Evolutionary conservation across 306 rosid genomes (phyloP).

Genomic region (Vigna radiata): DNA sequence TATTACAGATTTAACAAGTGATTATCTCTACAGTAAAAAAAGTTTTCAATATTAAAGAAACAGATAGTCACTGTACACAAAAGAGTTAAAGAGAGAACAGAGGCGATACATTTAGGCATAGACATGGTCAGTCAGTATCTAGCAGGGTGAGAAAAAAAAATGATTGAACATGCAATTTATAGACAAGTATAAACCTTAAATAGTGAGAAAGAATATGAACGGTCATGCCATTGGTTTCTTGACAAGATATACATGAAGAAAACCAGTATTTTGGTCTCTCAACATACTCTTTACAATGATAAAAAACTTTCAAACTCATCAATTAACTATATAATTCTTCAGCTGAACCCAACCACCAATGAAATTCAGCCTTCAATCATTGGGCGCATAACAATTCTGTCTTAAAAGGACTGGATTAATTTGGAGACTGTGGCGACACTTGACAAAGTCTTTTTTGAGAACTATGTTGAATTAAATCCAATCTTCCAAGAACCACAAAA

Average conservation of each 20-base stretch:
- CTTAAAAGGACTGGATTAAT: neutral
- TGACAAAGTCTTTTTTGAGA: neutral
- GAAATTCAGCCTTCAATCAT: neutral
- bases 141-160: neutral
- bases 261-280: neutral
- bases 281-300: neutral
- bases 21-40: neutral
- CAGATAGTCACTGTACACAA: neutral
- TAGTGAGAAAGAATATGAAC: slow-evolving; percentile 4
- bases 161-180: neutral
- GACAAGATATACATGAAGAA: neutral
- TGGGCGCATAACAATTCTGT: neutral
- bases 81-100: too few species aligned
- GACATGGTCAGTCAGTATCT: neutral
- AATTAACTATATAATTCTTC: neutral
- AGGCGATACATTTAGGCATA: neutral
- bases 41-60: neutral
- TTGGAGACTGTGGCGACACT: neutral
- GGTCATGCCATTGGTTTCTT: slow-evolving; percentile 15
- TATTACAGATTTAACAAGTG: neutral
- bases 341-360: neutral
- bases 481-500: neutral
- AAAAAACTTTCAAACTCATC: neutral
- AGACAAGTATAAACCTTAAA: slow-evolving; percentile 21
- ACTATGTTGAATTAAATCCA: neutral